These are phyloP conservation scores for Grosmannia clavigera DNA, from an alignment of 2,329 filamentous ascomycete genomes.

Conservation along the genomic window DNA sequence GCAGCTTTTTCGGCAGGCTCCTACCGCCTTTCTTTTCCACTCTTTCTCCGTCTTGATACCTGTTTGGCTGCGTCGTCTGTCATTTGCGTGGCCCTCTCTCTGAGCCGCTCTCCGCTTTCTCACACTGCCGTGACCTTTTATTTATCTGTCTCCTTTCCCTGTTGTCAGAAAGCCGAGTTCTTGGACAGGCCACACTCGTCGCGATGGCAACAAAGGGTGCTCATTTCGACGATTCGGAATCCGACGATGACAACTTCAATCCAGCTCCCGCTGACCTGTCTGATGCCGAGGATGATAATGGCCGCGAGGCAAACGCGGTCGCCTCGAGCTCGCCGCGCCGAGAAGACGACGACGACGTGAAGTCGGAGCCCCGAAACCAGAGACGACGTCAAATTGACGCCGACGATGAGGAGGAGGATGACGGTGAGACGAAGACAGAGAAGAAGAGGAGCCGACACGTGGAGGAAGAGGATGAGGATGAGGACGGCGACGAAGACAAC, in stretches of 20 bases:
- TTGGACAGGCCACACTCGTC: background rate
- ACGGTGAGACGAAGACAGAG: slow-evolving; percentile 25
- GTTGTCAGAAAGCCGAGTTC: background rate
- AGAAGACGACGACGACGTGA: slow-evolving; percentile 18
- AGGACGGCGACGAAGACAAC: slow-evolving; percentile 12
- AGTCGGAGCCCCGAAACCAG: slow-evolving; percentile 16
- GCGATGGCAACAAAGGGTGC: slow-evolving; percentile 8
- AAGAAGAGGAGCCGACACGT: slow-evolving; percentile 6
- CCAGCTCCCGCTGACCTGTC: slow-evolving; percentile 62
- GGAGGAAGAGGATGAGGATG: slow-evolving; percentile 15
- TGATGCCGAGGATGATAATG: slow-evolving; percentile 50
- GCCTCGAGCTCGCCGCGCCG: slow-evolving; percentile 9
- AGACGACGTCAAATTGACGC: background rate
- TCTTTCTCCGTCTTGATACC: too few species aligned
- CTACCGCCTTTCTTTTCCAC: background rate
- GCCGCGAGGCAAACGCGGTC: slow-evolving; percentile 5
- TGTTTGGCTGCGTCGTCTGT: too few species aligned
- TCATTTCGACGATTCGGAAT: slow-evolving; percentile 43
- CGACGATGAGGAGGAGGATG: slow-evolving; percentile 24
- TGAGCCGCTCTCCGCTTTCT: too few species aligned
- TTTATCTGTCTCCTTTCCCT: background rate
- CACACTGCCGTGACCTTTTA: background rate
- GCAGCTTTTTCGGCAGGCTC: background rate
- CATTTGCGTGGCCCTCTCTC: too few species aligned
- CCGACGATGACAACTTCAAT: slow-evolving; percentile 84